Evolutionary conservation across 1,284 basidiomycete species (phyloP).

Genomic region (Ustilago sp.): DNA sequence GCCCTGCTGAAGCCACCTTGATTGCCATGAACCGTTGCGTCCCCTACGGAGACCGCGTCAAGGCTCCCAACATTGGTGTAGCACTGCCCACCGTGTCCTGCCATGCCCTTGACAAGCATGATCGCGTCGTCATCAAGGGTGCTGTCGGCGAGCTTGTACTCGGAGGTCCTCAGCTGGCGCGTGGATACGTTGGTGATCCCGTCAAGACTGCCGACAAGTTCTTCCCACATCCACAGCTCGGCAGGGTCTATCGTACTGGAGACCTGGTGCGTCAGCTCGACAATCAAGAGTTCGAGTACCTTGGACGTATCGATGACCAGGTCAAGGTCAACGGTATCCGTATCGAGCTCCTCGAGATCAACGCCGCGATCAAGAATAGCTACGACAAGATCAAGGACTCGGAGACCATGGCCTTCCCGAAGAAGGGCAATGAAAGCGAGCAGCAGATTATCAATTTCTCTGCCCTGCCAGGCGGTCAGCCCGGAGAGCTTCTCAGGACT

Average conservation of each 20-base stretch:
- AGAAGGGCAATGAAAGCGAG: slow-evolving; percentile 44
- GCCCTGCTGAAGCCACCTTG: slow-evolving; percentile 67
- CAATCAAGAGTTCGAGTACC: slow-evolving; percentile 69
- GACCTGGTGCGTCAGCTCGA: slow-evolving; percentile 67
- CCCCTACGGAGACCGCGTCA: slow-evolving; percentile 63
- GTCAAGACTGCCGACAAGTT: slow-evolving; percentile 68
- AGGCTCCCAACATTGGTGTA: slow-evolving; percentile 70
- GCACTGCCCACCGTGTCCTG: slow-evolving; percentile 68
- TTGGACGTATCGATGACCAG: slow-evolving; percentile 70
- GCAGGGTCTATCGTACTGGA: slow-evolving; percentile 67
- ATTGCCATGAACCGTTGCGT: slow-evolving; percentile 67
- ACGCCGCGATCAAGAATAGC: slow-evolving; percentile 67
- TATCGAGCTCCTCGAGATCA: slow-evolving; percentile 70
- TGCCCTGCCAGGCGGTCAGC: slow-evolving; percentile 49
- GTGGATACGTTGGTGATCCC: slow-evolving; percentile 64
- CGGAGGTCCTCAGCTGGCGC: slow-evolving; percentile 64
- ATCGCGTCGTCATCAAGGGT: slow-evolving; percentile 66
- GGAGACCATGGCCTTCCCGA: slow-evolving; percentile 65
- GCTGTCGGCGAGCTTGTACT: slow-evolving; percentile 69
- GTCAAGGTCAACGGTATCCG: slow-evolving; percentile 71
- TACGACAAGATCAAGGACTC: slow-evolving; percentile 61
- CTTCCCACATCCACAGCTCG: slow-evolving; percentile 59
- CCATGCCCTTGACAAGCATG: slow-evolving; percentile 61
- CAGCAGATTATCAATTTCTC: slow-evolving; percentile 69
- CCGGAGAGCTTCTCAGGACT: slow-evolving; percentile 43